Percentiles rank a stretch among this genome's conserved stretches.
Conservation (phyloP, 768 basidiomycete genomes). For the Phylloporus sp. region DNA sequence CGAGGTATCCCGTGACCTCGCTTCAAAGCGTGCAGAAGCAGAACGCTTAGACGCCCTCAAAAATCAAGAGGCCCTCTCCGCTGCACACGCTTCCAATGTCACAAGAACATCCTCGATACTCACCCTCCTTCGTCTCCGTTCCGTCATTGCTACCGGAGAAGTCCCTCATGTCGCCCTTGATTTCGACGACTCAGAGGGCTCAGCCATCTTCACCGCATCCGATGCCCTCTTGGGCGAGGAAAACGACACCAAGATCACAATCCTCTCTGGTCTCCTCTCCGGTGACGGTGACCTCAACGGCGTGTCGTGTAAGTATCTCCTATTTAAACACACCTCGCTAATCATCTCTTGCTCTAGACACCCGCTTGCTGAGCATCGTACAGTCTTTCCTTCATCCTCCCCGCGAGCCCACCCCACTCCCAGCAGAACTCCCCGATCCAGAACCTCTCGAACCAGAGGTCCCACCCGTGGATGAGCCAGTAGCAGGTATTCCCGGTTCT, state of each 20-base stretch:
- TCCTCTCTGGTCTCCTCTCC: conserved; percentile 52
- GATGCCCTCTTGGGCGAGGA: conserved; percentile 56
- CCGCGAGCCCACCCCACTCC: conserved; percentile 29
- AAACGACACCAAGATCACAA: conserved; percentile 42
- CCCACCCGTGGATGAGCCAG: conserved; percentile 24
- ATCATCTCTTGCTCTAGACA: conserved; percentile 39
- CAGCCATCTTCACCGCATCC: conserved; percentile 48
- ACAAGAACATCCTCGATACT: conserved; percentile 49
- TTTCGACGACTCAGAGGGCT: conserved; percentile 47
- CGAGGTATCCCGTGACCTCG: conserved; percentile 53
- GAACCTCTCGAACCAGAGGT: conserved; percentile 30
- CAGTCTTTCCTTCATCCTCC: conserved; percentile 49
- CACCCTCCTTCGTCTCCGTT: conserved; percentile 54
- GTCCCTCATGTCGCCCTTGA: conserved; percentile 38
- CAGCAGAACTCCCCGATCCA: conserved; percentile 30
- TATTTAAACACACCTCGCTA: conserved; percentile 4
- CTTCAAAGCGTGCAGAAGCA: conserved; percentile 49
- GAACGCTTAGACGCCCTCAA: conserved; percentile 54
- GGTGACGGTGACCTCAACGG: conserved; percentile 57
- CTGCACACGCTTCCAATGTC: conserved; percentile 47
- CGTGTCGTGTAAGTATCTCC: conserved; percentile 51
- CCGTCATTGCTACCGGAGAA: conserved; percentile 43
- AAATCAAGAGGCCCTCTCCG: conserved; percentile 50
- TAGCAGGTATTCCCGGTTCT: conserved; percentile 39
- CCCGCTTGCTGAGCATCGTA: conserved; percentile 55